phyloP scores from a whole-genome alignment of 2,329 filamentous ascomycete species.

The Fusarium siculi region DNA sequence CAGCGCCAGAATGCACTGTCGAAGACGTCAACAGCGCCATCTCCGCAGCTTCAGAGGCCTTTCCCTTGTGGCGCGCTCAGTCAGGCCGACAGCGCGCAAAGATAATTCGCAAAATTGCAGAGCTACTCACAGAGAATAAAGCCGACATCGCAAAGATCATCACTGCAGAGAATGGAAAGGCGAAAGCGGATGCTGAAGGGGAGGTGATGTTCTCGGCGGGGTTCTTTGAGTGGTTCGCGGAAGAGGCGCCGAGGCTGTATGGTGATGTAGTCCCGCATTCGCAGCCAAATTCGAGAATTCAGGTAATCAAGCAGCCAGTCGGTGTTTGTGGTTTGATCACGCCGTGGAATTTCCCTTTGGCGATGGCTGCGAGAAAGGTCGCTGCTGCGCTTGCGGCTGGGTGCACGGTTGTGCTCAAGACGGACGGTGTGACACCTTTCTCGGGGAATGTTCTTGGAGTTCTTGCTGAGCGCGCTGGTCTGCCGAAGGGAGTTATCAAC shows the following conservation, averaged over 20 bases:
- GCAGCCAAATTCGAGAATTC: conserved; percentile 69
- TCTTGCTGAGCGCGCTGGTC: conserved; percentile 79
- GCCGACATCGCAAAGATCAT: conserved; percentile 74
- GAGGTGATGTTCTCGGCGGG: conserved; percentile 70
- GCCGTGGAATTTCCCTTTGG: conserved; percentile 67
- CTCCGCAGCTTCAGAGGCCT: conserved; percentile 67
- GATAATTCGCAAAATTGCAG: conserved; percentile 70
- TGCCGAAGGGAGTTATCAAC: conserved; percentile 50
- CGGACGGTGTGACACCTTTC: conserved; percentile 87
- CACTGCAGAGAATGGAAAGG: conserved; percentile 78
- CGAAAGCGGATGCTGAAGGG: conserved; percentile 66
- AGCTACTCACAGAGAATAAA: conserved; percentile 70
- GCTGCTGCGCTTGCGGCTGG: conserved; percentile 72
- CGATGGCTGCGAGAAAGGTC: conserved; percentile 60
- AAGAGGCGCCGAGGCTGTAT: conserved; percentile 60
- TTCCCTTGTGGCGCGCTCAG: conserved; percentile 66
- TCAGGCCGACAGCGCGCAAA: conserved; percentile 69
- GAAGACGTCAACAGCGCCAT: conserved; percentile 76
- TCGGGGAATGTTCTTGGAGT: conserved; percentile 85
- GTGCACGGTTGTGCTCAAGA: conserved; percentile 83
- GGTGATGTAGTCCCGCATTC: conserved; percentile 71
- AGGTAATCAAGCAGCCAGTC: conserved; percentile 63
- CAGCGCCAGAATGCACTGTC: conserved; percentile 75
- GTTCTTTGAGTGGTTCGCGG: conserved; percentile 67
- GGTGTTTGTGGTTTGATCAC: conserved; percentile 48